Percentiles rank a stretch among this genome's conserved stretches.
These are phyloP conservation scores for Grosmannia serpens DNA, from an alignment of 2,329 filamentous ascomycete genomes.

Conservation along the genomic window DNA sequence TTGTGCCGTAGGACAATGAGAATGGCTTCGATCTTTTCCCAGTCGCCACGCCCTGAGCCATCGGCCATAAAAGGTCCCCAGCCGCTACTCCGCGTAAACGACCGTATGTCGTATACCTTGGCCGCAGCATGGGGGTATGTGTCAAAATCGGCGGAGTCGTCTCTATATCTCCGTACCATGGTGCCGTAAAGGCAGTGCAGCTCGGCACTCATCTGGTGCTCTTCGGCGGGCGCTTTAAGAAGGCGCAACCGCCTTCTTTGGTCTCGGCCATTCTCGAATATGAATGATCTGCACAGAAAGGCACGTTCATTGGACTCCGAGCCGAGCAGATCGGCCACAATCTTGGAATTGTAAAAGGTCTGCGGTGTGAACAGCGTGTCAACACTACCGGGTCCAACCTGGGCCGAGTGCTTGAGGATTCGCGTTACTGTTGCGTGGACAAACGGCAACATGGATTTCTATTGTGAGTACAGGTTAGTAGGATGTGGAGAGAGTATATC, in stretches of 20 bases:
- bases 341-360: constrained; percentile 33
- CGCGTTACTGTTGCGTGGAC: constrained; percentile 33
- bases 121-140: constrained; percentile 53
- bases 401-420: constrained; percentile 32
- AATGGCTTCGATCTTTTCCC: constrained; percentile 65
- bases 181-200: constrained; percentile 59
- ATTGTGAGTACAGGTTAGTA: background rate
- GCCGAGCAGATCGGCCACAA: constrained; percentile 34
- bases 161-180: constrained; percentile 28
- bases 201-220: constrained; percentile 56
- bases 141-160: constrained; percentile 14
- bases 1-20: constrained; percentile 59
- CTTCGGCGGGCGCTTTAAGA: constrained; percentile 22
- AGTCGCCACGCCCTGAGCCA: constrained; percentile 52
- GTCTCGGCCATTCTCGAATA: constrained; percentile 34
- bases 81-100: constrained; percentile 46
- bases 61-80: constrained; percentile 68
- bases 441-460: constrained; percentile 35
- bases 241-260: background rate
- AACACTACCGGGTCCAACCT: constrained; percentile 18
- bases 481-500: background rate
- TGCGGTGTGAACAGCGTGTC: constrained; percentile 18
- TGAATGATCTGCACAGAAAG: constrained; percentile 52
- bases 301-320: constrained; percentile 39
- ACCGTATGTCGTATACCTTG: constrained; percentile 62